Percentiles rank a stretch among this genome's conserved stretches.
These are phyloP conservation scores for Carpinus fangiana DNA, from an alignment of 306 rosid genomes.

Conservation along the genomic window DNA sequence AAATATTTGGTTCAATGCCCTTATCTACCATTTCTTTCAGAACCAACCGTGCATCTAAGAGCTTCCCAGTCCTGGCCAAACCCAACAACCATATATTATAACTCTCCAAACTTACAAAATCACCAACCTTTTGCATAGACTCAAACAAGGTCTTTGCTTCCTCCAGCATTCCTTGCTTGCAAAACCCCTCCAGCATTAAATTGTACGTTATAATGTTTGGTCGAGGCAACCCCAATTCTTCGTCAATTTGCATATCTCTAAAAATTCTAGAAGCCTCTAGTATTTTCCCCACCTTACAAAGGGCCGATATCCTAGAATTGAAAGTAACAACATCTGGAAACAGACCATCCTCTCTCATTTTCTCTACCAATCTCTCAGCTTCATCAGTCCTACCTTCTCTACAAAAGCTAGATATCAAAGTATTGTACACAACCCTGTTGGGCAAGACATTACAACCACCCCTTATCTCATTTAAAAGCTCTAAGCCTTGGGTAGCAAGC, in stretches of 20 bases:
- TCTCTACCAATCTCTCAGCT: conserved; percentile 81
- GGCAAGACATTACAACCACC: conserved; percentile 22
- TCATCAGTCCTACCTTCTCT: conserved; percentile 56
- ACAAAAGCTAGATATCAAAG: conserved; percentile 79
- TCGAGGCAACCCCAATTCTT: conserved; percentile 72
- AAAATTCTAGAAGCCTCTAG: conserved; percentile 87
- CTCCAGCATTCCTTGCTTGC: conserved; percentile 67
- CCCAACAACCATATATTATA: conserved; percentile 81
- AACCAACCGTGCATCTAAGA: conserved; percentile 62
- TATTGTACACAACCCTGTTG: conserved; percentile 67
- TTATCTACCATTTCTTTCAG: conserved; percentile 67
- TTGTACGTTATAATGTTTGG: conserved; percentile 72
- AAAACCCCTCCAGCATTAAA: conserved; percentile 79
- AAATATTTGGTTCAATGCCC: conserved; percentile 58
- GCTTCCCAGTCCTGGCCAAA: conserved; percentile 55
- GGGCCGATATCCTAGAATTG: conserved; percentile 88
- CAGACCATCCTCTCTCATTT: conserved; percentile 64
- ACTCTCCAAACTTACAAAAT: conserved; percentile 50
- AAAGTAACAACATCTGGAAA: conserved; percentile 79
- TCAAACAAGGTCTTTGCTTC: conserved; percentile 74
- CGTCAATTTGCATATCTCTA: conserved; percentile 82
- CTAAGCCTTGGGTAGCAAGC: conserved; percentile 38
- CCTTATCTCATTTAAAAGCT: conserved; percentile 48
- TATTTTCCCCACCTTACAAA: conserved; percentile 67
- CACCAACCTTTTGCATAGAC: conserved; percentile 48